Percentiles rank a stretch among this genome's conserved stretches.
These are phyloP conservation scores for Diutina pseudorugosa DNA, from an alignment of 1,139 yeast species.

Conservation along the genomic window DNA sequence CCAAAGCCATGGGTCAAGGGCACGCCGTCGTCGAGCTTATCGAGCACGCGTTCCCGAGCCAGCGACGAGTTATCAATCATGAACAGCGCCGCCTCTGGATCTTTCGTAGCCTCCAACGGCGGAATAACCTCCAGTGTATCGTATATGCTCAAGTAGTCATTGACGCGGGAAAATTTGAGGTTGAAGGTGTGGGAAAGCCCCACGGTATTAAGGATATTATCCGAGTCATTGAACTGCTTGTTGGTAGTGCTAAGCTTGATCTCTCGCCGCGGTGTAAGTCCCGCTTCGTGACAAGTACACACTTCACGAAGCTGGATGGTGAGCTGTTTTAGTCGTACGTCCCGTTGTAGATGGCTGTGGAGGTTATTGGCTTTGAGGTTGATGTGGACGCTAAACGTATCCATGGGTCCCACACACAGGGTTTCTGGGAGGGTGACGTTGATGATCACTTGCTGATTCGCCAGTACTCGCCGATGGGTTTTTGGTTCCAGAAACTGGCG, in stretches of 20 bases:
- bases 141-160: conserved; percentile 23
- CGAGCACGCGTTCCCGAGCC: conserved; percentile 6
- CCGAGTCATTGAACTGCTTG: conserved; percentile 14
- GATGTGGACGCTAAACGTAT: conserved; percentile 25
- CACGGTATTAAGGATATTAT: conserved; percentile 17
- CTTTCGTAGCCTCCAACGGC: neutral
- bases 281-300: conserved; percentile 36
- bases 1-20: conserved; percentile 35
- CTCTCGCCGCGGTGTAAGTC: conserved; percentile 27
- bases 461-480: conserved; percentile 22
- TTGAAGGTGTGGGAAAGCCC: conserved; percentile 18
- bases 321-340: conserved; percentile 31
- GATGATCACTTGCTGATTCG: conserved; percentile 29
- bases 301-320: conserved; percentile 40
- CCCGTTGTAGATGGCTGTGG: conserved; percentile 21
- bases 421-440: conserved; percentile 32
- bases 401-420: conserved; percentile 38
- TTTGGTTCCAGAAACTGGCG: conserved; percentile 42
- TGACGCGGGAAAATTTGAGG: conserved; percentile 24
- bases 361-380: conserved; percentile 26
- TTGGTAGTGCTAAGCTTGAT: conserved; percentile 19
- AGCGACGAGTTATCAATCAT: conserved; percentile 5
- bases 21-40: conserved; percentile 25
- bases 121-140: conserved; percentile 5
- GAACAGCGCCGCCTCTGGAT: neutral